Percentiles rank a stretch among this genome's conserved stretches.
These are phyloP conservation scores for Penicillium sp. DNA, from an alignment of 2,329 filamentous ascomycete genomes.

Conservation along the genomic window DNA sequence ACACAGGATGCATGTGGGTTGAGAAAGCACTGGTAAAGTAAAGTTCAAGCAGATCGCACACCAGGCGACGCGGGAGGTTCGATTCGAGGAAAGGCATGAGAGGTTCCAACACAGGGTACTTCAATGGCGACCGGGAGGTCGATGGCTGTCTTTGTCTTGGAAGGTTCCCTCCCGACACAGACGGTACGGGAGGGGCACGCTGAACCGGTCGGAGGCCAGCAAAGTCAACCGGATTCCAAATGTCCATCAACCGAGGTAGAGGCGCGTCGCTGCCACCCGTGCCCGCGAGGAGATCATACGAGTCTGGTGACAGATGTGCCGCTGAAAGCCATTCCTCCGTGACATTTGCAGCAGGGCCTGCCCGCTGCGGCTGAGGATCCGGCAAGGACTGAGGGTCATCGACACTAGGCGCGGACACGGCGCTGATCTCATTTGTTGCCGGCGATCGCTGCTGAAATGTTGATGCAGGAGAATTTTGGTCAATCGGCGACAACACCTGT, in stretches of 20 bases:
- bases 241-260: conserved; percentile 29
- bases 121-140: conserved; percentile 46
- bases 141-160: conserved; percentile 54
- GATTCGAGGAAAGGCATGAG: conserved; percentile 75
- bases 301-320: conserved; percentile 33
- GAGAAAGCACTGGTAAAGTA: conserved; percentile 91
- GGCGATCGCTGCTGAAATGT: conserved; percentile 28
- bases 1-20: conserved; percentile 83
- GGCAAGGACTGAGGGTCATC: conserved; percentile 29
- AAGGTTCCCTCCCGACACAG: conserved; percentile 53
- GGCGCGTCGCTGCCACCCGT: conserved; percentile 26
- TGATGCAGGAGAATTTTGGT: conserved; percentile 25
- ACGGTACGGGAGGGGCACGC: conserved; percentile 25
- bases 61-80: conserved; percentile 73
- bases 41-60: conserved; percentile 83
- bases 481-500: conserved; percentile 15
- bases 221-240: conserved; percentile 33
- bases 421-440: conserved; percentile 27
- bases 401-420: conserved; percentile 27
- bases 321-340: conserved; percentile 36
- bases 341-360: conserved; percentile 20
- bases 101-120: conserved; percentile 82
- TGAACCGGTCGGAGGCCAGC: conserved; percentile 34
- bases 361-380: conserved; percentile 20
- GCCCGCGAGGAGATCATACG: conserved; percentile 31